Percentiles rank a stretch among this genome's conserved stretches.
Conservation (phyloP, 768 basidiomycete species). For the Stropharia rugosoannulata region DNA sequence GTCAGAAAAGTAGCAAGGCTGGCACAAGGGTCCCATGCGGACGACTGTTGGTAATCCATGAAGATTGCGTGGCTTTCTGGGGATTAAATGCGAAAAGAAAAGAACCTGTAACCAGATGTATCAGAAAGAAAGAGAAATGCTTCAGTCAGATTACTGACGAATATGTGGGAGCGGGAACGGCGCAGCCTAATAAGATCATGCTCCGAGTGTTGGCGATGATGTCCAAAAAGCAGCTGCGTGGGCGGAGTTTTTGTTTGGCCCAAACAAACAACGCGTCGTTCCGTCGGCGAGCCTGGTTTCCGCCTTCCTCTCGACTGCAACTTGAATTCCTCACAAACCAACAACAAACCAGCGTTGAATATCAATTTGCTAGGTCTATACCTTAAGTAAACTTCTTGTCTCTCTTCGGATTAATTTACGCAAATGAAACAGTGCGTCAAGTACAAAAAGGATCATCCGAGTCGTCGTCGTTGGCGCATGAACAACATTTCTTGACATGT, state of each 20-base stretch:
- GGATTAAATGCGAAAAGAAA: too few relatives aligned
- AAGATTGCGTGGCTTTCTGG: neutral
- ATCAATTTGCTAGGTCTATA: too few relatives aligned
- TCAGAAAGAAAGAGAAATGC: too few relatives aligned
- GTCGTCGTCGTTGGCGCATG: too few relatives aligned
- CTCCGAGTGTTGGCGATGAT: neutral
- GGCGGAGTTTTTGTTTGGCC: conserved; percentile 13
- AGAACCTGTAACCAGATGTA: too few relatives aligned
- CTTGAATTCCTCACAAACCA: too few relatives aligned
- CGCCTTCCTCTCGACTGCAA: neutral
- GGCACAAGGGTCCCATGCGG: conserved; percentile 34
- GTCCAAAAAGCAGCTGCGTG: conserved; percentile 6
- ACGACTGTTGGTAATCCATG: conserved; percentile 13
- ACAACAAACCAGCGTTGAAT: too few relatives aligned
- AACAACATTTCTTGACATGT: too few relatives aligned
- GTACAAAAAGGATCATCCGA: too few relatives aligned
- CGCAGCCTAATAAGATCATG: neutral
- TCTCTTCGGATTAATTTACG: too few relatives aligned
- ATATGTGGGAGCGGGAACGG: neutral
- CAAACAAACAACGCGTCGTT: conserved; percentile 28
- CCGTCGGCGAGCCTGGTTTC: neutral
- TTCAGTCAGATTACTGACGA: neutral
- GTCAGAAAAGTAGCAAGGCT: conserved; percentile 37
- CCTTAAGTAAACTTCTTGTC: too few relatives aligned
- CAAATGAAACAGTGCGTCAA: too few relatives aligned